A percentile compares a stretch with the other conserved stretches of the same genome.
These are phyloP conservation scores for Globisporangium solare DNA, from an alignment of 352 stramenopile genomes.

Conservation along the genomic window DNA sequence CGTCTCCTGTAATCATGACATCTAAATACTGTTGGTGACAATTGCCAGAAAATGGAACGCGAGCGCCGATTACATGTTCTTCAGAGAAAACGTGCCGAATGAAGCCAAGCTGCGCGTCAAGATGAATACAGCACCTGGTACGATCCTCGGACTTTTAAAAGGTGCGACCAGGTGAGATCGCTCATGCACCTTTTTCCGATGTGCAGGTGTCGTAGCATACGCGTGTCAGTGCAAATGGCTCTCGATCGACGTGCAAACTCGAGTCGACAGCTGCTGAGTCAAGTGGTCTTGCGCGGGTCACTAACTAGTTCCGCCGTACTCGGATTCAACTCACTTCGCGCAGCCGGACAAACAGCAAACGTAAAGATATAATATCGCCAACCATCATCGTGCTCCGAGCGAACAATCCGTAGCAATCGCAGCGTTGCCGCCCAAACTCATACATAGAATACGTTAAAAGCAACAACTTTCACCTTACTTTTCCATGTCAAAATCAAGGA, in stretches of 20 bases:
- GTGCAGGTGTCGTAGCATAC: conserved; percentile 50
- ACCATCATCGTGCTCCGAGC: too few relatives aligned
- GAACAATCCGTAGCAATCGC: too few relatives aligned
- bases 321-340: neutral
- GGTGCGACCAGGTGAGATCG: neutral
- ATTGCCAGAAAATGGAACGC: conserved; percentile 50
- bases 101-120: conserved; percentile 60
- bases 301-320: conserved; percentile 13
- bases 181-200: neutral
- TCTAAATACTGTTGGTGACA: too few relatives aligned
- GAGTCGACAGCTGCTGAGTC: conserved; percentile 44
- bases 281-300: conserved; percentile 75
- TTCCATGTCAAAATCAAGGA: neutral
- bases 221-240: conserved; percentile 83
- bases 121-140: conserved; percentile 52
- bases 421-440: too few relatives aligned
- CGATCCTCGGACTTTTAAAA: neutral
- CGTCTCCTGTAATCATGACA: too few relatives aligned
- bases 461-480: neutral
- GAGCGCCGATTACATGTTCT: conserved; percentile 83
- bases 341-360: neutral
- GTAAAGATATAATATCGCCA: neutral
- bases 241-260: conserved; percentile 45
- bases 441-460: neutral
- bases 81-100: conserved; percentile 74